Conservation (phyloP, 768 basidiomycete genomes). For the Termitomyces sp. region DNA sequence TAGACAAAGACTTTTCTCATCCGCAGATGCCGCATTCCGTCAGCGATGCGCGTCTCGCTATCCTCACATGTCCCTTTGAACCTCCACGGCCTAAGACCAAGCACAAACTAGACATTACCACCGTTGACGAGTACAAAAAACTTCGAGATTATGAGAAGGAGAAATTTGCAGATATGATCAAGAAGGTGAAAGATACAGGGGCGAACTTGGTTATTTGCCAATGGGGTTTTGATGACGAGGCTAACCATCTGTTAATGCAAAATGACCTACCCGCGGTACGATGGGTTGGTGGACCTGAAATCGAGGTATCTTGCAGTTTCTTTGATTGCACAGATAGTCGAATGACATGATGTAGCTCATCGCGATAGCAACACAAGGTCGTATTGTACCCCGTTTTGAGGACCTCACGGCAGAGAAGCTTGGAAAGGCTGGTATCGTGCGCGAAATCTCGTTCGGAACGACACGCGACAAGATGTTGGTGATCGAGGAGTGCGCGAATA, state of each 20-base stretch:
- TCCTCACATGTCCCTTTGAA: conserved; percentile 98
- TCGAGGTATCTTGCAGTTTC: conserved; percentile 58
- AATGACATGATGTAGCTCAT: conserved; percentile 60
- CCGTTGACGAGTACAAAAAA: conserved; percentile 95
- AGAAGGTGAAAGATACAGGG: conserved; percentile 90
- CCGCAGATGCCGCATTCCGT: conserved; percentile 94
- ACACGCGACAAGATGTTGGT: conserved; percentile 99
- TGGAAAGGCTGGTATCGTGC: conserved; percentile 88
- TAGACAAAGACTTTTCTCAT: conserved; percentile 99
- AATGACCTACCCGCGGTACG: conserved; percentile 95
- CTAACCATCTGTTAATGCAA: conserved; percentile 96
- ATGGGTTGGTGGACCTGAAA: conserved; percentile 99
- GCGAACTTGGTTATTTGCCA: conserved; percentile 99
- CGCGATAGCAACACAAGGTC: conserved; percentile 96
- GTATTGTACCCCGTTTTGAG: conserved; percentile 97
- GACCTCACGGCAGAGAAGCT: conserved; percentile 90
- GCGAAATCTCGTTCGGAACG: conserved; percentile 94
- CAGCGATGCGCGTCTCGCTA: conserved; percentile 87
- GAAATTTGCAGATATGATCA: conserved; percentile 97
- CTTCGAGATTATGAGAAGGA: conserved; percentile 92
- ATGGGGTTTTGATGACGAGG: conserved; percentile 99
- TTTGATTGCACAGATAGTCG: not conserved
- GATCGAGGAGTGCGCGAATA: conserved; percentile 97
- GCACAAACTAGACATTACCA: conserved; percentile 96
- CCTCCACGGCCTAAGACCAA: conserved; percentile 99